A percentile compares a stretch with the other conserved stretches of the same genome.
phyloP scores from a whole-genome alignment of 768 basidiomycete species.

The Daedaleopsis sinensis region DNA sequence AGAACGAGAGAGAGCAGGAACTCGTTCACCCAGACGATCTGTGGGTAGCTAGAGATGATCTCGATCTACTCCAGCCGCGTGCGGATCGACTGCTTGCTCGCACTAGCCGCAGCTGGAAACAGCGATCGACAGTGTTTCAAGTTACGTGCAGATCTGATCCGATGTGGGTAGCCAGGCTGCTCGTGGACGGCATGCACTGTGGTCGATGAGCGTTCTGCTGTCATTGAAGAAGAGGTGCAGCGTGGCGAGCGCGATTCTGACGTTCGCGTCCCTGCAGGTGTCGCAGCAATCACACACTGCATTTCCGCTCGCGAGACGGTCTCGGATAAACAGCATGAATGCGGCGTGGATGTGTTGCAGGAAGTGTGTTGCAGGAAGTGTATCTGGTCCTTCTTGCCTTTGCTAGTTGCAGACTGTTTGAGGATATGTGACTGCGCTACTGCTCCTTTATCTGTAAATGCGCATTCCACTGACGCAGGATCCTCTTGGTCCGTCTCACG shows the following conservation, averaged over 20 bases:
- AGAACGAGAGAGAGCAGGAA: slow-evolving; percentile 69
- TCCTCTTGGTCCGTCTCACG: background rate
- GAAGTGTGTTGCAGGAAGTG: slow-evolving; percentile 39
- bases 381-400: slow-evolving; percentile 29
- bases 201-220: slow-evolving; percentile 38
- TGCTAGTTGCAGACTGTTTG: slow-evolving; percentile 20
- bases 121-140: background rate
- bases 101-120: slow-evolving; percentile 4
- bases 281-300: slow-evolving; percentile 55
- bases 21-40: slow-evolving; percentile 77
- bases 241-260: slow-evolving; percentile 64
- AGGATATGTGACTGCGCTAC: slow-evolving; percentile 13
- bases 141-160: background rate
- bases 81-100: slow-evolving; percentile 65
- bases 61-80: slow-evolving; percentile 85
- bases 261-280: slow-evolving; percentile 61
- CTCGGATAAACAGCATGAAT: slow-evolving; percentile 48
- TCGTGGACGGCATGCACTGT: background rate
- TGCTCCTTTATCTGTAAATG: background rate
- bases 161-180: background rate
- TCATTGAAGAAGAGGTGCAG: slow-evolving; percentile 63
- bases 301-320: slow-evolving; percentile 39
- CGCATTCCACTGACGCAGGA: background rate
- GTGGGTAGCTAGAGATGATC: slow-evolving; percentile 73
- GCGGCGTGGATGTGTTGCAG: slow-evolving; percentile 57